Evolutionary conservation across 805 yeast species (phyloP), one percentile per base, ranked within the genome.

Genomic region (Spencermartinsiella europaea): DNA sequence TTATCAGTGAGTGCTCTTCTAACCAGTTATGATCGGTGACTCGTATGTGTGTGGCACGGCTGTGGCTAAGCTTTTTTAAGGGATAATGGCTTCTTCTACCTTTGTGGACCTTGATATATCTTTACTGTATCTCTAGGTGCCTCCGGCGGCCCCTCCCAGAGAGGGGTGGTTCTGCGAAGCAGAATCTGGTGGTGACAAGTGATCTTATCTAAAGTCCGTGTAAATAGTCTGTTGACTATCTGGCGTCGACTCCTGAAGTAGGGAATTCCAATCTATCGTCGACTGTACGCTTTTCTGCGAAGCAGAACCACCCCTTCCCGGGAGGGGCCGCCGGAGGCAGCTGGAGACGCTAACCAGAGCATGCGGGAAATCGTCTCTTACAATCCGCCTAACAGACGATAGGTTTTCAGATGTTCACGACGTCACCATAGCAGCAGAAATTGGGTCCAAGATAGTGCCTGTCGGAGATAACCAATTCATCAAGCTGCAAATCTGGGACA

Each of bases 371-470:
- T 63, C 68, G 15, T 65, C 69, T 3, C 53, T 64, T 38, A 65
- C 66, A 4, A 53, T 64, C 19, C 53, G 68, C 25, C 54, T 64
- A 21, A 64, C 68, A 1, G 68, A 64, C 46, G 61, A 62, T 42
- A 57, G 65, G 36, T 64, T 64, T 50, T 54, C 60, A 14, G 64
- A 61, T 21, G 52, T 54, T 28, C 68, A 64, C 34, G 67, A 63
- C 38, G 67, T 65, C 21, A 64, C 68, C 2, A 64, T 64, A 28
- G 68, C 68, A 12, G 68, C 68, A 7, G 68, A 64, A 46, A 64
- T 64, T 31, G 68, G 68, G 31, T 60, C 68, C 34, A 63, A 63
- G 44, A 58, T 64, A 38, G 48, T 65, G 15, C 51, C 55, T 3
- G 67, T 63, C 12, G 67, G 63, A 17, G 54, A 51, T 21, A 44